Conservation (phyloP, 352 stramenopile genomes). For the Phytophthora colocasiae region DNA sequence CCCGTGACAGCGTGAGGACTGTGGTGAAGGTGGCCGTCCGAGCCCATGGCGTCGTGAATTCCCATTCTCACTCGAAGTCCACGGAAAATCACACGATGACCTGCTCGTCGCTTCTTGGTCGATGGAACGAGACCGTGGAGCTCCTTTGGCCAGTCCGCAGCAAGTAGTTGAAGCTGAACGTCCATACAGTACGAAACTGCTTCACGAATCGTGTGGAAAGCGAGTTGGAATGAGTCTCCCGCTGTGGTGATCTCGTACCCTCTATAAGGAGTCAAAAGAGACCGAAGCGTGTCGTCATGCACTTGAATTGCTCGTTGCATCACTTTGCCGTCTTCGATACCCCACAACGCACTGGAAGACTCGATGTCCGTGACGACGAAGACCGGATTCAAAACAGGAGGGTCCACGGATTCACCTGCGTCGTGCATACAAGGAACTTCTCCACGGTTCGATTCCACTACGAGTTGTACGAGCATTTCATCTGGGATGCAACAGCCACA, state of each 20-base stretch:
- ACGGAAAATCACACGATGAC: conserved; percentile 52
- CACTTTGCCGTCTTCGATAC: conserved; percentile 49
- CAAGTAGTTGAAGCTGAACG: conserved; percentile 62
- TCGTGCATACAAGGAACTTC: conserved; percentile 19
- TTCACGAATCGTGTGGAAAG: conserved; percentile 72
- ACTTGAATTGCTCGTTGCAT: conserved; percentile 55
- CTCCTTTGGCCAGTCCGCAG: conserved; percentile 66
- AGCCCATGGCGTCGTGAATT: conserved; percentile 53
- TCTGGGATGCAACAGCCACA: conserved; percentile 54
- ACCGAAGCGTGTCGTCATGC: conserved; percentile 54
- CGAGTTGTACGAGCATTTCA: conserved; percentile 50
- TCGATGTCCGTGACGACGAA: conserved; percentile 78
- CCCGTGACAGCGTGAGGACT: conserved; percentile 55
- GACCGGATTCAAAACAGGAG: conserved; percentile 49
- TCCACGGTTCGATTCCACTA: conserved; percentile 43
- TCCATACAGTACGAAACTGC: conserved; percentile 70
- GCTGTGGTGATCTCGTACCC: conserved; percentile 82
- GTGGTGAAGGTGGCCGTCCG: conserved; percentile 42
- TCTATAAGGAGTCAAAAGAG: conserved; percentile 49
- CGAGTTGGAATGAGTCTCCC: conserved; percentile 75
- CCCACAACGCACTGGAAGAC: conserved; percentile 67
- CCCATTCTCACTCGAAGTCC: conserved; percentile 61
- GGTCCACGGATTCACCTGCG: conserved; percentile 12
- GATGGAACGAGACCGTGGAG: conserved; percentile 55
- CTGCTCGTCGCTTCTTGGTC: conserved; percentile 45